Evolutionary conservation across 2,329 filamentous ascomycete species (phyloP), one percentile per base, ranked within the genome.

Genomic region (Dryadomyces quercus-mongolicae): DNA sequence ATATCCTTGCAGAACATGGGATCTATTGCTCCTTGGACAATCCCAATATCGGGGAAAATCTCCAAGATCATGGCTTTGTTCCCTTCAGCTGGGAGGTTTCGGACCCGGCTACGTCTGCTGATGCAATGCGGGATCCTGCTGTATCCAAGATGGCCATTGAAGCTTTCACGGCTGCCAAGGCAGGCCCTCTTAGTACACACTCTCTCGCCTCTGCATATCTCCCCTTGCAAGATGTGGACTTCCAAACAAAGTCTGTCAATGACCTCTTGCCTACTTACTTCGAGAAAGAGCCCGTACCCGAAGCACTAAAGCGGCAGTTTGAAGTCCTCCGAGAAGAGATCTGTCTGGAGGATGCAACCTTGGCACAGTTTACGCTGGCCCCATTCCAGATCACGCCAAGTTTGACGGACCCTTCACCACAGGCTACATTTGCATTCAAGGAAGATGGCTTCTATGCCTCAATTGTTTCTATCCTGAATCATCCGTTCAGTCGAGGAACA

Each of bases 401-500:
- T 22, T 20, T 38, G 36, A 50, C 46, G 9, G 56, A 57, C 10
- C 51, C 51, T 7, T 52, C 51, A n/a, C 51, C 51, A 48, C 48
- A 51, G 49, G 43, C 48, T 18, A 54, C 46, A 21, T 54, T 46
- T 20, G 48, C 54, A 31, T 34, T 44, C 49, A 31, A 52, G 18
- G 42, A 52, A 22, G 3, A 66, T 71, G 55, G 75, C 82, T 52
- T 52, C 60, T 80, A 77, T 62, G 70, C 81, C 51, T 76, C 78
- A 15, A 69, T 77, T 56, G 76, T 76, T 59, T 73, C 75, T 0
- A 79, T 80, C 56, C 76, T 81, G 25, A 78, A 78, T 53, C 82
- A 84, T 54, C 81, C 82, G 0, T 75, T 80, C 60, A 80, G 77
- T 1, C 73, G 80, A 0, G 82, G 82, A 5, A 70, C 71, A 43